Conservation (phyloP, 208 protist genomes). For the Trypanosoma grayi region DNA sequence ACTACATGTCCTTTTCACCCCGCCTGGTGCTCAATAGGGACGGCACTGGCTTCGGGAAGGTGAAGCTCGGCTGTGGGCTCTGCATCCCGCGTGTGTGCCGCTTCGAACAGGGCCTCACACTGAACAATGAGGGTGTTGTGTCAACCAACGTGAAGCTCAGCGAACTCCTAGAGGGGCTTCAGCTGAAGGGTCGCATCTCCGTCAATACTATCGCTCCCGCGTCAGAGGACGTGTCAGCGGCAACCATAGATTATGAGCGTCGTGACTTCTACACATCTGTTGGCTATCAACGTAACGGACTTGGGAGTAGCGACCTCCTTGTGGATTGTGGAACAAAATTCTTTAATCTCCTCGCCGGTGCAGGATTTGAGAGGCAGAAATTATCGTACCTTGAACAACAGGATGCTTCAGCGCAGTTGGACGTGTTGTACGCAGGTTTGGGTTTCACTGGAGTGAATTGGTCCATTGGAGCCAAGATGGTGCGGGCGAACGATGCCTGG, state of each 20-base stretch:
- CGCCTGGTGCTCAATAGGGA: conserved; percentile 61
- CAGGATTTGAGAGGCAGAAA: conserved; percentile 78
- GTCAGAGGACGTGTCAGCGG: conserved; percentile 70
- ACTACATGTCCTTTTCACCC: conserved; percentile 65
- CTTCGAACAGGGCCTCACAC: conserved; percentile 57
- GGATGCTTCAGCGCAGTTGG: conserved; percentile 47
- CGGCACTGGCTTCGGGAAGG: conserved; percentile 63
- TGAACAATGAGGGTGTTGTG: conserved; percentile 63
- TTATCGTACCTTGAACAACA: conserved; percentile 84
- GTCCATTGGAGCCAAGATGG: conserved; percentile 77
- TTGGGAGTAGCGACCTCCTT: conserved; percentile 83
- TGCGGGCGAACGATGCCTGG: conserved; percentile 70
- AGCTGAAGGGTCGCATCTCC: conserved; percentile 37
- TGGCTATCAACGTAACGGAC: conserved; percentile 76
- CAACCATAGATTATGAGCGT: conserved; percentile 60
- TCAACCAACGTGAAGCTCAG: conserved; percentile 39
- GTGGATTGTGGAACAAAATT: conserved; percentile 82
- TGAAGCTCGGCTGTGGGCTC: conserved; percentile 68
- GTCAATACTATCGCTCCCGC: conserved; percentile 84
- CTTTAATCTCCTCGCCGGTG: conserved; percentile 77
- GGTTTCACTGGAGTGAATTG: conserved; percentile 80
- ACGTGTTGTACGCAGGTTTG: conserved; percentile 77
- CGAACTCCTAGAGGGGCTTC: conserved; percentile 72
- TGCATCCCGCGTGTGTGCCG: conserved; percentile 61
- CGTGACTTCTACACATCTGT: conserved; percentile 73